phyloP scores from a whole-genome alignment of 2,329 filamentous ascomycete species.

The Colletotrichum zoysiae region DNA sequence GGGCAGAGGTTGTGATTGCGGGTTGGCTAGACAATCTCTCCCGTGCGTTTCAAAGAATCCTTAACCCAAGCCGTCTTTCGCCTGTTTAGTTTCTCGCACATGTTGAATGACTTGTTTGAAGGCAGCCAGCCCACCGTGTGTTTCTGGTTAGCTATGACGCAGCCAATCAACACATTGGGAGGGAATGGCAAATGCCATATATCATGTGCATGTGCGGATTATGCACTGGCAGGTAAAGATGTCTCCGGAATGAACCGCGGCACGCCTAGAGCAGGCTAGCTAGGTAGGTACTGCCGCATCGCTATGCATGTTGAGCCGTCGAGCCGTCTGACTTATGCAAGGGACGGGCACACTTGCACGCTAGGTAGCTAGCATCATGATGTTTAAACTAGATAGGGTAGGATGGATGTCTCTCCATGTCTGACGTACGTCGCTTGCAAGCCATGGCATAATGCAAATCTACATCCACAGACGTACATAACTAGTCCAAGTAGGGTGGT shows the following conservation, averaged over 20 bases:
- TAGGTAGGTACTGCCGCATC: constrained; percentile 19
- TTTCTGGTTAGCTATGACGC: not conserved
- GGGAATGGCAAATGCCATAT: not conserved
- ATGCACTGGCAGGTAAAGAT: not conserved
- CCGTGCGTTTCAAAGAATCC: constrained; percentile 28
- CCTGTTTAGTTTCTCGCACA: constrained; percentile 8
- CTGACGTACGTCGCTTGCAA: not conserved
- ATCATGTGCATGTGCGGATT: not conserved
- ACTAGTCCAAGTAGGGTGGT: not conserved
- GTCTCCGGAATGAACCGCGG: constrained; percentile 17
- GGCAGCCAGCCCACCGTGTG: not conserved
- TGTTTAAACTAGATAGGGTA: not conserved
- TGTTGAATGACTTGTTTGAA: not conserved
- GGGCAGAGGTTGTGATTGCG: constrained; percentile 10
- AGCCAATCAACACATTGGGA: not conserved
- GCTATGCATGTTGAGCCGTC: constrained; percentile 26
- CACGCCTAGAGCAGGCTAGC: not conserved
- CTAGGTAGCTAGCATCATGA: not conserved
- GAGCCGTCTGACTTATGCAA: constrained; percentile 29
- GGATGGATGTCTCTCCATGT: constrained; percentile 1
- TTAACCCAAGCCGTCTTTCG: not conserved
- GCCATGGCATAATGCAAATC: not conserved
- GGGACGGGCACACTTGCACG: constrained; percentile 18
- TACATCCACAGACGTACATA: not conserved
- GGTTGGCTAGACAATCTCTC: constrained; percentile 26